Evolutionary conservation across 2,329 filamentous ascomycete genomes (phyloP), one percentile per base, ranked within the genome.

Genomic region (Microdochium bolleyi): DNA sequence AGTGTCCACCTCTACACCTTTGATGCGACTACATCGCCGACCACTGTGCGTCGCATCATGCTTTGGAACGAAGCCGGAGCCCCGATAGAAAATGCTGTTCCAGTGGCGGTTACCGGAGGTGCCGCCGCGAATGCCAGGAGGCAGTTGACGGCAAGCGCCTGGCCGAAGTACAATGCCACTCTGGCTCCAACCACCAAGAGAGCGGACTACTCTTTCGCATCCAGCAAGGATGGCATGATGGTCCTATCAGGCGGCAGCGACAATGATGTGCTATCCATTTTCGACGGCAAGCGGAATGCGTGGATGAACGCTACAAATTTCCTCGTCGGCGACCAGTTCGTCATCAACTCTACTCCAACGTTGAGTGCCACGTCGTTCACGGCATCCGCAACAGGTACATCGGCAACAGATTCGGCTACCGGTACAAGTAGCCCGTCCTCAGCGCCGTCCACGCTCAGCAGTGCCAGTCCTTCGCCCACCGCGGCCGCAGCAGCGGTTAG

Each of bases 1-100:
- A 92, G 87, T 68, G 92, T 89, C 64, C 82, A 85, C 38, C 73
- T 97, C 19, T 83, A 91, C 60, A 83, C 84, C 11, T 96, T 94
- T 60, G 84, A 96, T 64, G 79, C 91, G 70, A 78, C 78, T 14
- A 75, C 77, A 10, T 83, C 85, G 0, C 92, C 92, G 2, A 95
- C 95, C 64, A 70, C 74, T 7, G 88, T 96, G 46, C 81, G 80
- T 30, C 83, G 87, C 53, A 82, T 85, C 30, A 78, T 89, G 19
- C 68, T 96, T 14, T 68, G 87, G 49, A 79, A 82, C 56, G 76
- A 77, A 11, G 73, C 76, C 41, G 88, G 87, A 16, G 75, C 63
- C 56, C 77, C 67, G 46, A 79, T 75, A 63, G 71, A 60, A 49
- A 74, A 71, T 51, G 72, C 79, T 7, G 64, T 67, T 13, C 71